Conservation (phyloP, 2,329 filamentous ascomycete species). For the Penicillium sp. region DNA sequence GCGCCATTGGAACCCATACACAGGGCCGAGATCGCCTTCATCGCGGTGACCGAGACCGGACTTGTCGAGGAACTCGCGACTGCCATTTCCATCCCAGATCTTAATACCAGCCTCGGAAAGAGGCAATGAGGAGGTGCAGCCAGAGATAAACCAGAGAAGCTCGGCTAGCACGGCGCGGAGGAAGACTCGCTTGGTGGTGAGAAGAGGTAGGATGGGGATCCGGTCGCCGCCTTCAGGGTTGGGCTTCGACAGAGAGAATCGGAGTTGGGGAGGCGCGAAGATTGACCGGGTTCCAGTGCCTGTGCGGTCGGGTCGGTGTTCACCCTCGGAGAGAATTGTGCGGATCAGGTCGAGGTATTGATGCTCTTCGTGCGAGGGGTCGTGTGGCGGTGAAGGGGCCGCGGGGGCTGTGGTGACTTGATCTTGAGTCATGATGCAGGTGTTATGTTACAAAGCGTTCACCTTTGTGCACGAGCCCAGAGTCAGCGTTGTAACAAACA, state of each 20-base stretch:
- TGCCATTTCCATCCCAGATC: constrained; percentile 98
- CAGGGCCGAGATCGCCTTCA: constrained; percentile 87
- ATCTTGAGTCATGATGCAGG: constrained; percentile 23
- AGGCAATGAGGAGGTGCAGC: constrained; percentile 75
- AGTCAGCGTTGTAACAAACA: background rate
- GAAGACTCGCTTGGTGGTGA: constrained; percentile 97
- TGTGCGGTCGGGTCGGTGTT: constrained; percentile 87
- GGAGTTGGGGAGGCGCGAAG: constrained; percentile 83
- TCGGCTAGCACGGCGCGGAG: constrained; percentile 85
- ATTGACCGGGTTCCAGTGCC: constrained; percentile 90
- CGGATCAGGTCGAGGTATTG: constrained; percentile 91
- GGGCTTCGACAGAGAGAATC: constrained; percentile 74
- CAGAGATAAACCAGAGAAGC: constrained; percentile 92
- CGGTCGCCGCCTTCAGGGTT: constrained; percentile 43
- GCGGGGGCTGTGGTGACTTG: constrained; percentile 14
- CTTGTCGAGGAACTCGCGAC: constrained; percentile 83
- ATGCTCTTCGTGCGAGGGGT: constrained; percentile 73
- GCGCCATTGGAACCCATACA: constrained; percentile 98
- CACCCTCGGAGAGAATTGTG: constrained; percentile 78
- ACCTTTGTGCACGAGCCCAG: background rate
- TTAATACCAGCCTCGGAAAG: constrained; percentile 81
- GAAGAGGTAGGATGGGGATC: constrained; percentile 76
- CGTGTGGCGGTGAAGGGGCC: constrained; percentile 21
- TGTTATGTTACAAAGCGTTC: background rate
- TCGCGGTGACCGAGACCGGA: constrained; percentile 79